phyloP scores from a whole-genome alignment of 2,329 filamentous ascomycete genomes.

The Aspergillus piperis region DNA sequence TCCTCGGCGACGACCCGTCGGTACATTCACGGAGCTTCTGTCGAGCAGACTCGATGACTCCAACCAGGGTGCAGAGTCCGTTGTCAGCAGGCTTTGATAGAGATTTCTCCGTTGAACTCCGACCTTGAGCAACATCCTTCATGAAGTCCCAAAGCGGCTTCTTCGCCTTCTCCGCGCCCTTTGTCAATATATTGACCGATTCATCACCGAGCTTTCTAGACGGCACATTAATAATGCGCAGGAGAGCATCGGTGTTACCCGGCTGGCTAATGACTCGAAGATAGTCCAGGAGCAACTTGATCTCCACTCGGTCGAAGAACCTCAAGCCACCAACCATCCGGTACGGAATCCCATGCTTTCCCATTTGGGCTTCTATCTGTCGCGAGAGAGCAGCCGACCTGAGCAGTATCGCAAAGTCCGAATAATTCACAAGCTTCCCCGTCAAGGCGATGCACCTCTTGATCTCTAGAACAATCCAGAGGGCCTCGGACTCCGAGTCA shows the following conservation, averaged over 20 bases:
- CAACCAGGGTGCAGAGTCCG: constrained; percentile 60
- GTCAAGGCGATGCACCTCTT: constrained; percentile 69
- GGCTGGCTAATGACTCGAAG: constrained; percentile 81
- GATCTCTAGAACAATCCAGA: constrained; percentile 87
- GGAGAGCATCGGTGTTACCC: constrained; percentile 81
- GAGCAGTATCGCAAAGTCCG: constrained; percentile 85
- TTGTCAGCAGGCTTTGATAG: constrained; percentile 58
- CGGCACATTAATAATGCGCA: constrained; percentile 81
- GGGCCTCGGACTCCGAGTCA: constrained; percentile 70
- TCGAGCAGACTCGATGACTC: constrained; percentile 59
- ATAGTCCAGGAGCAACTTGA: constrained; percentile 86
- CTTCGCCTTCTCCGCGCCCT: constrained; percentile 71
- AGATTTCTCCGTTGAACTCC: constrained; percentile 53
- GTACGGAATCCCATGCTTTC: constrained; percentile 80
- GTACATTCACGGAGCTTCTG: constrained; percentile 55
- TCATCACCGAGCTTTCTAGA: constrained; percentile 76
- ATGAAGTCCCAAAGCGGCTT: constrained; percentile 77
- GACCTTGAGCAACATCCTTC: constrained; percentile 58
- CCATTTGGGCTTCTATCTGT: constrained; percentile 80
- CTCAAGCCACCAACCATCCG: constrained; percentile 87
- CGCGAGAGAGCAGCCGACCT: constrained; percentile 80
- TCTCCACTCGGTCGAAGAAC: constrained; percentile 89
- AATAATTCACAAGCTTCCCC: constrained; percentile 69
- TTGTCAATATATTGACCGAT: constrained; percentile 71
- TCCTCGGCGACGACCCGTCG: constrained; percentile 42